Percentiles rank a stretch among this genome's conserved stretches.
Evolutionary conservation across 1,284 basidiomycete genomes (phyloP).

Genomic region (Uromyces viciae-fabae): DNA sequence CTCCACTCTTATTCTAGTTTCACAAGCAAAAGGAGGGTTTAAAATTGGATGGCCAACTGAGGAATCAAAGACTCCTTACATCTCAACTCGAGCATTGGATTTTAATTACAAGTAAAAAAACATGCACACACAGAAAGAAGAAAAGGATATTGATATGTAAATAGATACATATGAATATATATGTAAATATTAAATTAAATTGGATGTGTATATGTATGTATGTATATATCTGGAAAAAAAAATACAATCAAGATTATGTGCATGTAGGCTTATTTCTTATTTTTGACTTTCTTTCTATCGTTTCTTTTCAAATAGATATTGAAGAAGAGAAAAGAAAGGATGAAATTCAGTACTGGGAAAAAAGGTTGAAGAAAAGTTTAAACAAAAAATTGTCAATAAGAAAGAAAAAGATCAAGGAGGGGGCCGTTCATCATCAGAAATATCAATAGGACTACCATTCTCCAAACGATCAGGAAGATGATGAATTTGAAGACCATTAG

Average conservation of each 20-base stretch:
- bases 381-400: background rate
- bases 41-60: too few relatives aligned
- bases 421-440: constrained; percentile 42
- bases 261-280: background rate
- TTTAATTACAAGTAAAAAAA: too few relatives aligned
- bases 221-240: background rate
- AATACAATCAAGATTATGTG: background rate
- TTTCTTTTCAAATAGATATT: too few relatives aligned
- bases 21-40: too few relatives aligned
- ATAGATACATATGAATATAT: too few relatives aligned
- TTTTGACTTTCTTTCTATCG: too few relatives aligned
- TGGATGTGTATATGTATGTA: background rate
- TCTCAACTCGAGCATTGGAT: too few relatives aligned
- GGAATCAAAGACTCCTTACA: too few relatives aligned
- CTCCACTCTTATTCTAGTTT: too few relatives aligned
- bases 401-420: constrained; percentile 15
- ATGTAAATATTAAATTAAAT: too few relatives aligned
- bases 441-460: constrained; percentile 29
- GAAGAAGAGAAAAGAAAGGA: background rate
- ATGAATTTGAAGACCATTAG: background rate
- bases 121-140: too few relatives aligned
- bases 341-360: background rate
- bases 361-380: background rate
- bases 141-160: too few relatives aligned
- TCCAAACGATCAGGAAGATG: constrained; percentile 22